Evolutionary conservation across 305 asterid species (phyloP).

Genomic region (Nicotiana rustica): DNA sequence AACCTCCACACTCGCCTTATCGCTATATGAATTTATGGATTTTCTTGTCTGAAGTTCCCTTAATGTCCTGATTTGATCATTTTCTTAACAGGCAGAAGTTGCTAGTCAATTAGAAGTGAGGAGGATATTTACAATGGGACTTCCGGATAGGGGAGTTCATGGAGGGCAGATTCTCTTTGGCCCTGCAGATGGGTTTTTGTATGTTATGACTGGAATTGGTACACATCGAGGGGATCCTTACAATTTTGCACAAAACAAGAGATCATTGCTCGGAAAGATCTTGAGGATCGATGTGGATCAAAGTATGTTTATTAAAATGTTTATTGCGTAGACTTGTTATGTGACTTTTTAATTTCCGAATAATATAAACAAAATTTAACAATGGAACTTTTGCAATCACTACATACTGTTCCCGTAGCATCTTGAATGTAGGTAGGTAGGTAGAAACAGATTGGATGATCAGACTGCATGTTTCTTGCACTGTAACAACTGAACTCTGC

Average conservation of each 20-base stretch:
- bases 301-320: slow-evolving; percentile 42
- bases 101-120: slow-evolving; percentile 75
- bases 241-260: slow-evolving; percentile 89
- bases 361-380: not conserved
- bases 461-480: not conserved
- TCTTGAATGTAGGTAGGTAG: not conserved
- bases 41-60: not conserved
- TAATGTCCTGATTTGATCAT: not conserved
- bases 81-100: slow-evolving; percentile 57
- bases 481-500: not conserved
- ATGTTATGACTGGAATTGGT: slow-evolving; percentile 97
- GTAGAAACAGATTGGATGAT: not conserved
- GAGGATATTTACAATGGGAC: slow-evolving; percentile 90
- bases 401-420: not conserved
- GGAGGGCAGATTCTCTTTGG: slow-evolving; percentile 94
- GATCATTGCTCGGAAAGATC: slow-evolving; percentile 89
- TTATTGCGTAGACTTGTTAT: not conserved
- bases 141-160: slow-evolving; percentile 75
- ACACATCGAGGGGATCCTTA: slow-evolving; percentile 78
- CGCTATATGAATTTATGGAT: not conserved
- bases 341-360: not conserved
- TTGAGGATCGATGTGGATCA: slow-evolving; percentile 83
- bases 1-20: not conserved
- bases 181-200: slow-evolving; percentile 77
- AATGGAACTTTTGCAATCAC: not conserved